Base-by-base conservation (phyloP, 2,329 filamentous ascomycete genomes). In the Phaeosphaeria sp. region DNA sequence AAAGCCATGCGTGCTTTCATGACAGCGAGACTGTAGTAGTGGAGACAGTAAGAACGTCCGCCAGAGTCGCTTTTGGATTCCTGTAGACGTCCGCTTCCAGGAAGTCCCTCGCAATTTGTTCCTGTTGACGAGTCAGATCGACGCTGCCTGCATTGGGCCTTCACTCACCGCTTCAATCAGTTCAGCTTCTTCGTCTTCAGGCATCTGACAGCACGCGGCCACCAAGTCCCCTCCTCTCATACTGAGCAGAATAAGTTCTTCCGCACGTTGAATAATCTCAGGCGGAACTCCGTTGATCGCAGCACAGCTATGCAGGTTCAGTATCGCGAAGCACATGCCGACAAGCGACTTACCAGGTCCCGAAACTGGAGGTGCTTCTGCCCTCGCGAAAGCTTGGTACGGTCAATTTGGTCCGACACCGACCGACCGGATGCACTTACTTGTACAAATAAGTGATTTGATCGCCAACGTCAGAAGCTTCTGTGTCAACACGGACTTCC, bases 281-380 rank as follows among this genome's bases (percentile, higher is more conserved):
- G 78, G 71, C 27, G 92, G 89, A 15, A 99, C 87, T 1, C 93
- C 93, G 68, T 96, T 97, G 75, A 96, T 86, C 3, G 88, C 88
- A 25, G 95, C 95, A 72, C 95, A 98, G 52, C 83, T 86, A 58
- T 47, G 25, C 8, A 7, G 36, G 33, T 44, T 66, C 39, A 65
- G 52, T 18, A 24, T 24, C 13, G 17, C 13, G 1, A 9, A 7
- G 6, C 30, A 9, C 8, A 9, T 27, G n/a, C 7, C 2, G 1
- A 20, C 9, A 7, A 18, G 9, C 18, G 6, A 61, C 75, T 55
- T 74, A 85, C 76, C 86, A 85, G 25, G 89, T 91, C 0, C 95
- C 95, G 69, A 96, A 96, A 71, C 93, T 97, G 15, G 91, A 90
- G 7, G 82, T 87, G 66, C 89, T 94, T 55, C 89, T 84, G 0